Percentiles rank a stretch among this genome's conserved stretches.
phyloP scores from a whole-genome alignment of 2,329 filamentous ascomycete genomes.

The Furcasterigmium sp. region DNA sequence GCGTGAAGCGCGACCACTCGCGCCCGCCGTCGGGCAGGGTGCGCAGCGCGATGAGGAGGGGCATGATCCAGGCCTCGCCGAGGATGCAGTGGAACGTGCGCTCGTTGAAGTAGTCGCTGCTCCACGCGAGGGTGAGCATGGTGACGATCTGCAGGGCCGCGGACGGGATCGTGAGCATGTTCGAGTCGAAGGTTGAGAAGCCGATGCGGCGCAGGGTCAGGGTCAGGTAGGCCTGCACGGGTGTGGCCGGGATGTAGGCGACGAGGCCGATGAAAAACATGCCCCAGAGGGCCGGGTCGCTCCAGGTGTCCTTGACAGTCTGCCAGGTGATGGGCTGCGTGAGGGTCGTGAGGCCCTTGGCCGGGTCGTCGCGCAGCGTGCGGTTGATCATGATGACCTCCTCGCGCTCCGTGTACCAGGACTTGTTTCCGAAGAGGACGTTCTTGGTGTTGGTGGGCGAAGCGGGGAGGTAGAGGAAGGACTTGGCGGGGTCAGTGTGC shows the following conservation, averaged over 20 bases:
- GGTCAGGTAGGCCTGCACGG: slow-evolving; percentile 45
- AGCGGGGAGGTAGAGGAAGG: slow-evolving; percentile 54
- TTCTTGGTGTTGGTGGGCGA: slow-evolving; percentile 63
- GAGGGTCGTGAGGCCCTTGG: slow-evolving; percentile 43
- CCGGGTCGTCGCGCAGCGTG: slow-evolving; percentile 47
- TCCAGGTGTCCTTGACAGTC: slow-evolving; percentile 38
- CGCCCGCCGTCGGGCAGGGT: slow-evolving; percentile 40
- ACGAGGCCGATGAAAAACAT: slow-evolving; percentile 44
- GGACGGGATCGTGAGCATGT: slow-evolving; percentile 57
- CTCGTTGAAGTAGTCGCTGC: slow-evolving; percentile 50
- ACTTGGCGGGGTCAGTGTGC: slow-evolving; percentile 17
- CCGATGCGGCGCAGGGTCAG: slow-evolving; percentile 51
- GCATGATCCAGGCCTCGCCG: slow-evolving; percentile 46
- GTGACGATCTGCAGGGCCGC: slow-evolving; percentile 52
- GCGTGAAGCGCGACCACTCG: slow-evolving; percentile 45
- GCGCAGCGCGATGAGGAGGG: slow-evolving; percentile 45
- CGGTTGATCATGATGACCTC: slow-evolving; percentile 66
- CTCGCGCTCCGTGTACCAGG: slow-evolving; percentile 63
- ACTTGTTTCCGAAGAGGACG: slow-evolving; percentile 51
- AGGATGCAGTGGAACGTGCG: slow-evolving; percentile 47
- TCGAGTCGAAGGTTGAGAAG: slow-evolving; percentile 54
- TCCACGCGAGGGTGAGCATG: slow-evolving; percentile 46
- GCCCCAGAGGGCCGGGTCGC: slow-evolving; percentile 42
- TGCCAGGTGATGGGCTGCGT: slow-evolving; percentile 34
- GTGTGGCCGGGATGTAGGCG: slow-evolving; percentile 43